Evolutionary conservation across 257 asterid genomes (phyloP).

Genomic region (Jasminum sambac): DNA sequence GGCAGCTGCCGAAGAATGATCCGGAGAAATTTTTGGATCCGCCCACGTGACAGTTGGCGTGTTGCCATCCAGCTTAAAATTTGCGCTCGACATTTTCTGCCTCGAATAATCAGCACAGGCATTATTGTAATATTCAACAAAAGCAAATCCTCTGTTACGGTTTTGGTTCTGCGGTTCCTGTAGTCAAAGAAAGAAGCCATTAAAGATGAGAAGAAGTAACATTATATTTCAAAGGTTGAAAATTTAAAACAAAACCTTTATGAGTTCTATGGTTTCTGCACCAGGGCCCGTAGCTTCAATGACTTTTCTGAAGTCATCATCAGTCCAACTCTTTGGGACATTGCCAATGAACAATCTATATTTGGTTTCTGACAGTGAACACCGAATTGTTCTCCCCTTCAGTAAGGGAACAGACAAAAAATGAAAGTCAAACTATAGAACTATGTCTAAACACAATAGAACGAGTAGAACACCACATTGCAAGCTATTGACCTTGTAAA

Average conservation of each 20-base stretch:
- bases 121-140: slow-evolving; percentile 92
- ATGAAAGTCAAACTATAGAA: slow-evolving; percentile 1
- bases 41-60: slow-evolving; percentile 96
- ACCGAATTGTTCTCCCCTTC: slow-evolving; percentile 87
- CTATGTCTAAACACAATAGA: slow-evolving; percentile 9
- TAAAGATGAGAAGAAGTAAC: slow-evolving; percentile 22
- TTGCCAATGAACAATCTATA: slow-evolving; percentile 92
- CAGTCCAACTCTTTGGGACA: slow-evolving; percentile 84
- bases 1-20: slow-evolving; percentile 77
- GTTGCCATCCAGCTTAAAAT: slow-evolving; percentile 85
- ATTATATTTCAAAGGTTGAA: slow-evolving; percentile 16
- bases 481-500: slow-evolving; percentile 18
- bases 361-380: slow-evolving; percentile 94
- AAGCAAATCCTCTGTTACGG: slow-evolving; percentile 95
- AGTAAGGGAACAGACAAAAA: slow-evolving; percentile 28
- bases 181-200: slow-evolving; percentile 7
- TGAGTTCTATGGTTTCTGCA: slow-evolving; percentile 84
- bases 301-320: slow-evolving; percentile 70
- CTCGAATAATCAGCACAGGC: slow-evolving; percentile 96
- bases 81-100: slow-evolving; percentile 64
- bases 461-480: background rate
- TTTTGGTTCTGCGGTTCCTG: slow-evolving; percentile 90
- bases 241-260: slow-evolving; percentile 52
- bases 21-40: slow-evolving; percentile 85
- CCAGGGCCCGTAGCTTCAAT: slow-evolving; percentile 90